Evolutionary conservation across 805 yeast species (phyloP).

Genomic region (Wickerhamomyces sydowiorum): DNA sequence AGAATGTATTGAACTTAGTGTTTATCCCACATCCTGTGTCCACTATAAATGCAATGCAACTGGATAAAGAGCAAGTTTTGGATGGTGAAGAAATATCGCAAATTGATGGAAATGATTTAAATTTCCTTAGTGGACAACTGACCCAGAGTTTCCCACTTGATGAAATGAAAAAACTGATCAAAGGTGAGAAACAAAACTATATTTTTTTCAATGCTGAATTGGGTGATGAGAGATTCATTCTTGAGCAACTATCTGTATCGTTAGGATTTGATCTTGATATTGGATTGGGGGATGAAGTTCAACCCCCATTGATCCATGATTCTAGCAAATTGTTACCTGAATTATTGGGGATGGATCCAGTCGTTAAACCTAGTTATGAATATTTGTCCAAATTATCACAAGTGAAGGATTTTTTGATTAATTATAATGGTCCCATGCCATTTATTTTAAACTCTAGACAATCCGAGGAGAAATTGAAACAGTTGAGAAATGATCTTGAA

Average conservation of each 20-base stretch:
- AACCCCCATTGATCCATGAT: background rate
- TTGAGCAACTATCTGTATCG: conserved; percentile 1
- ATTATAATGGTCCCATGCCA: conserved; percentile 10
- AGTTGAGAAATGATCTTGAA: conserved; percentile 4
- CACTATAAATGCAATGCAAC: conserved; percentile 5
- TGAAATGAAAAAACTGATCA: background rate
- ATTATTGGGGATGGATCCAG: no score
- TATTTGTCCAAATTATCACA: no score
- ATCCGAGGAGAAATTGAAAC: conserved; percentile 6
- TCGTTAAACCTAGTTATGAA: no score
- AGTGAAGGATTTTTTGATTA: conserved; percentile 7
- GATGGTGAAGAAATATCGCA: background rate
- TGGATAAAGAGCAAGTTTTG: conserved; percentile 3
- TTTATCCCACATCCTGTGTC: conserved; percentile 16
- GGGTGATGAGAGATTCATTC: background rate
- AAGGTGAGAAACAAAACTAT: background rate
- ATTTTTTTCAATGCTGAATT: conserved; percentile 4
- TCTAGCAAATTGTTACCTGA: no score
- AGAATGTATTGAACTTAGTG: conserved; percentile 7
- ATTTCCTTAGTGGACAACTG: background rate
- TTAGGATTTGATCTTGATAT: conserved; percentile 5
- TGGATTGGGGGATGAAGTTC: no score
- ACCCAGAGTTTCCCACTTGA: background rate
- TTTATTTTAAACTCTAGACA: conserved; percentile 14
- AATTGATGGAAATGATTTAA: background rate